Conservation (phyloP, 2,329 filamentous ascomycete species). For the Emmonsiellopsis sp. region DNA sequence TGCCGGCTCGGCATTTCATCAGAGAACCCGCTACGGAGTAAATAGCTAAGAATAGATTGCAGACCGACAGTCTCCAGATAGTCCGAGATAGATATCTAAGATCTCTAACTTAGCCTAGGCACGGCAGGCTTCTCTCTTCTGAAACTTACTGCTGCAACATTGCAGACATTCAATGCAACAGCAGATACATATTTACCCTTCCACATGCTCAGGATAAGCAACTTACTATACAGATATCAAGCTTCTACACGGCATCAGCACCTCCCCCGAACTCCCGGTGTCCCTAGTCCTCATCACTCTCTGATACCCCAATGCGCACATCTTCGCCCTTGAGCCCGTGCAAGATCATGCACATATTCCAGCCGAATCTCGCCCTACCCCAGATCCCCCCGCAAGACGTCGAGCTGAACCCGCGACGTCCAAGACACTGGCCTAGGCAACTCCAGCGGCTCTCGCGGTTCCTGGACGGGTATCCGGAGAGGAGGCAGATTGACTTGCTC, state of each 20-base stretch:
- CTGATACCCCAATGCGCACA: conserved; percentile 13
- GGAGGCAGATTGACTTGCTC: conserved; percentile 17
- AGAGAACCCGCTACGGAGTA: too few species aligned
- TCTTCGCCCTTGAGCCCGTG: conserved; percentile 21
- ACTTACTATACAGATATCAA: background rate
- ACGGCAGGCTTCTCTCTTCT: background rate
- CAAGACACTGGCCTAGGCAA: too few species aligned
- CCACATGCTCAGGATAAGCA: background rate
- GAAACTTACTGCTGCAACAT: background rate
- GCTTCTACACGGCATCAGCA: background rate
- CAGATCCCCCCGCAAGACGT: background rate
- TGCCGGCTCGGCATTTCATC: too few species aligned
- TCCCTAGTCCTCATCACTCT: too few species aligned
- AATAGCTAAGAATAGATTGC: too few species aligned
- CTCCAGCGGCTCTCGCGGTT: too few species aligned
- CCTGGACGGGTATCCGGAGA: conserved; percentile 4
- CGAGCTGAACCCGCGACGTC: conserved; percentile 1
- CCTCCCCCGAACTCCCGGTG: background rate
- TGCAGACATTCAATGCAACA: background rate
- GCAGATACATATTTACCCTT: background rate
- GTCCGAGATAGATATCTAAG: too few species aligned
- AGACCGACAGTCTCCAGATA: too few species aligned
- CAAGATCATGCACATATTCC: conserved; percentile 11
- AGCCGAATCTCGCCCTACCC: conserved; percentile 14
- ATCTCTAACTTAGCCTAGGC: background rate